Conservation (phyloP, 2,329 filamentous ascomycete genomes). For the Fusarium armeniacum region DNA sequence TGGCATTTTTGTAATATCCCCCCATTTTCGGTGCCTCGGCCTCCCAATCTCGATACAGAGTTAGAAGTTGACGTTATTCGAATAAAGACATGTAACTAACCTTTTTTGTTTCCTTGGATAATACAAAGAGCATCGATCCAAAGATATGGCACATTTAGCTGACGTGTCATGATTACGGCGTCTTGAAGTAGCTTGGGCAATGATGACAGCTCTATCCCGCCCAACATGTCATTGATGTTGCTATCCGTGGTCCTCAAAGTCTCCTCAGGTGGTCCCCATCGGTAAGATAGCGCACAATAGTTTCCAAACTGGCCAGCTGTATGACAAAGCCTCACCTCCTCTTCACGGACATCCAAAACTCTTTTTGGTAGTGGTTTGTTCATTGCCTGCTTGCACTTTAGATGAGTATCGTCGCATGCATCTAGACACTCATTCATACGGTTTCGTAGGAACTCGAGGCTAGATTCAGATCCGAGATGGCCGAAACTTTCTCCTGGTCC, state of each 20-base stretch:
- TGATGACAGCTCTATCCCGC: neutral
- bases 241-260: neutral
- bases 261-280: neutral
- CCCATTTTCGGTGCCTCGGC: neutral
- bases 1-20: neutral
- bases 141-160: neutral
- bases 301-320: neutral
- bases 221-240: neutral
- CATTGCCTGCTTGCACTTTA: neutral
- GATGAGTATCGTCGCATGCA: neutral
- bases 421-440: neutral
- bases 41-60: neutral
- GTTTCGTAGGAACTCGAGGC: neutral
- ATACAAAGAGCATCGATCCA: neutral
- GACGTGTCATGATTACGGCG: neutral
- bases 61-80: accelerated
- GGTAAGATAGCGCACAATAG: neutral
- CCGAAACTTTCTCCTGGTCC: neutral
- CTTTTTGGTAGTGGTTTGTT: neutral
- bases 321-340: neutral
- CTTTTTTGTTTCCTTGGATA: neutral
- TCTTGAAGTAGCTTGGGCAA: neutral
- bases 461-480: neutral
- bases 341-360: neutral
- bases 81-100: neutral